phyloP scores from a whole-genome alignment of 305 asterid genomes.

The Coffea humblotiana region DNA sequence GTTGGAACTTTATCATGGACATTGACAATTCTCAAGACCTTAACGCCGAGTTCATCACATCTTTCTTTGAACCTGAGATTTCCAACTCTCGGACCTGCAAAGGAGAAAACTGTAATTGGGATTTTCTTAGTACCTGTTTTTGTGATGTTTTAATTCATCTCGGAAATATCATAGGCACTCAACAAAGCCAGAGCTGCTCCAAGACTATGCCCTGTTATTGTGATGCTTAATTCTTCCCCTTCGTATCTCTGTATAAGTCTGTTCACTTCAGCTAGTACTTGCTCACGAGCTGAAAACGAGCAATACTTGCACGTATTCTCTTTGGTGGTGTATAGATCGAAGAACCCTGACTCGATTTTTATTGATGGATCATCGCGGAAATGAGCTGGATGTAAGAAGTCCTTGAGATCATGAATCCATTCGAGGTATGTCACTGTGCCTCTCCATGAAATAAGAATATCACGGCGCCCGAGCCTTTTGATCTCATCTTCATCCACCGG shows the following conservation, averaged over 20 bases:
- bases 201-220: slow-evolving; percentile 74
- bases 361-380: slow-evolving; percentile 62
- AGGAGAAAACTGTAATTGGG: slow-evolving; percentile 58
- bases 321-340: slow-evolving; percentile 67
- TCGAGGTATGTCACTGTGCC: slow-evolving; percentile 82
- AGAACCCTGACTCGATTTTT: slow-evolving; percentile 74
- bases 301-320: slow-evolving; percentile 49
- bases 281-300: slow-evolving; percentile 71
- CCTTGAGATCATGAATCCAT: slow-evolving; percentile 79
- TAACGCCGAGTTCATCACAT: slow-evolving; percentile 62
- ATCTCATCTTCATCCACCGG: slow-evolving; percentile 60
- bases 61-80: slow-evolving; percentile 67
- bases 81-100: slow-evolving; percentile 67
- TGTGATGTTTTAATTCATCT: slow-evolving; percentile 45
- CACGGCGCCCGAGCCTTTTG: slow-evolving; percentile 66
- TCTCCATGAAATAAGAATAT: slow-evolving; percentile 69
- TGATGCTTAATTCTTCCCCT: slow-evolving; percentile 64
- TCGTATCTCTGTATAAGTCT: slow-evolving; percentile 56
- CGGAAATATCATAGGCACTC: slow-evolving; percentile 70
- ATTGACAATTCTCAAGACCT: slow-evolving; percentile 48
- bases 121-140: slow-evolving; percentile 32
- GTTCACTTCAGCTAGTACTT: slow-evolving; percentile 61
- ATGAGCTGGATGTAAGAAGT: slow-evolving; percentile 66
- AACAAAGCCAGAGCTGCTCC: slow-evolving; percentile 70
- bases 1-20: slow-evolving; percentile 65